phyloP scores from a whole-genome alignment of 129 eudicot species.

The Cynara cardunculus region DNA sequence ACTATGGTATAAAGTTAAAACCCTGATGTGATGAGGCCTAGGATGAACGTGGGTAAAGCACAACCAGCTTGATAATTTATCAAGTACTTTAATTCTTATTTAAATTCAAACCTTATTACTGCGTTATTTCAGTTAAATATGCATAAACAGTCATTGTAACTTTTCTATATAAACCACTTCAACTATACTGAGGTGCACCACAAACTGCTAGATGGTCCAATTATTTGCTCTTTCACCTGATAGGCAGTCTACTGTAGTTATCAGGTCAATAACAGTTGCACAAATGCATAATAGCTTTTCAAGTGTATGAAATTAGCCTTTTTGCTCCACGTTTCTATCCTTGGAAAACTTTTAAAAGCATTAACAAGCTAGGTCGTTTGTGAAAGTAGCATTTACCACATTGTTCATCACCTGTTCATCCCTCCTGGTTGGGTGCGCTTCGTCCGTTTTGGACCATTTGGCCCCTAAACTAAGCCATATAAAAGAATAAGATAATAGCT shows the following conservation, averaged over 20 bases:
- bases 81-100: no score
- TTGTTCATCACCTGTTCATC: neutral
- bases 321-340: neutral
- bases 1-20: neutral
- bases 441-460: neutral
- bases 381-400: neutral
- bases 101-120: neutral
- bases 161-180: neutral
- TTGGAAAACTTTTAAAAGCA: neutral
- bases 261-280: neutral
- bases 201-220: neutral
- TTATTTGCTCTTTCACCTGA: neutral
- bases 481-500: neutral
- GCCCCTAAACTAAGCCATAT: neutral
- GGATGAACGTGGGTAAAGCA: slow-evolving; percentile 4
- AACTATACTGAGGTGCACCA: neutral
- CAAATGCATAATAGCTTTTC: neutral
- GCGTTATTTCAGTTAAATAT: neutral
- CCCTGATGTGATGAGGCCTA: neutral
- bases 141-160: neutral
- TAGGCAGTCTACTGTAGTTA: neutral
- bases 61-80: neutral
- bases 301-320: neutral
- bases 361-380: neutral
- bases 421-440: neutral